phyloP scores from a whole-genome alignment of 177 flowering plant species.

The Vitis hybrid region DNA sequence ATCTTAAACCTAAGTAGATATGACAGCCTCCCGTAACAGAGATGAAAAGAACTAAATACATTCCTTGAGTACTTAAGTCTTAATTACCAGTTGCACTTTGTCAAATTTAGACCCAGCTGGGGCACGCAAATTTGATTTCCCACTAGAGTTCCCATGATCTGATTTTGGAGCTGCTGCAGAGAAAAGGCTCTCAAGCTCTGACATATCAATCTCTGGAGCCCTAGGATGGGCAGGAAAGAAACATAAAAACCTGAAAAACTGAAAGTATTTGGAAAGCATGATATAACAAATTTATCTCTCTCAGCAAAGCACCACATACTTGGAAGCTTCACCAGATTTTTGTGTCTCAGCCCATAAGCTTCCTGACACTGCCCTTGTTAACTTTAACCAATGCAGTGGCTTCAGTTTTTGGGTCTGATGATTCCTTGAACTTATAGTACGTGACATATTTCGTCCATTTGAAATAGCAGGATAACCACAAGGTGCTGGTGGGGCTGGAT shows the following conservation, averaged over 20 bases:
- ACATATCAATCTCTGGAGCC: slow-evolving; percentile 90
- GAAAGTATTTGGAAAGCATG: background rate
- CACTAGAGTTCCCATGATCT: slow-evolving; percentile 36
- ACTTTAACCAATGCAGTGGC: slow-evolving; percentile 92
- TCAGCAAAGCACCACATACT: slow-evolving; percentile 43
- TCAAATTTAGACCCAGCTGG: slow-evolving; percentile 57
- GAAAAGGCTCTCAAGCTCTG: slow-evolving; percentile 90
- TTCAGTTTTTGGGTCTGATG: slow-evolving; percentile 56
- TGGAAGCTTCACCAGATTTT: slow-evolving; percentile 70
- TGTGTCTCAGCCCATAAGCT: slow-evolving; percentile 95
- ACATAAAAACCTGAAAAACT: background rate
- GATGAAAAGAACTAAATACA: background rate
- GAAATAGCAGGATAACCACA: slow-evolving; percentile 27
- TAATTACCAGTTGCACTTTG: slow-evolving; percentile 79
- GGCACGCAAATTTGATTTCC: slow-evolving; percentile 38
- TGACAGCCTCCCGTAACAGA: background rate
- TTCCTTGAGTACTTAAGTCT: background rate
- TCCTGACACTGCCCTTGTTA: slow-evolving; percentile 84
- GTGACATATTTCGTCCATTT: slow-evolving; percentile 51
- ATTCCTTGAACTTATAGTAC: slow-evolving; percentile 43
- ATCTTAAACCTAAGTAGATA: no score
- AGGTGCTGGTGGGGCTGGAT: slow-evolving; percentile 50
- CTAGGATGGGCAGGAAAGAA: slow-evolving; percentile 31
- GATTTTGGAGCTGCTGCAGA: slow-evolving; percentile 61
- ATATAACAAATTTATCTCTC: background rate